Evolutionary conservation across 768 basidiomycete genomes (phyloP).

Genomic region (Podaxis sp.): DNA sequence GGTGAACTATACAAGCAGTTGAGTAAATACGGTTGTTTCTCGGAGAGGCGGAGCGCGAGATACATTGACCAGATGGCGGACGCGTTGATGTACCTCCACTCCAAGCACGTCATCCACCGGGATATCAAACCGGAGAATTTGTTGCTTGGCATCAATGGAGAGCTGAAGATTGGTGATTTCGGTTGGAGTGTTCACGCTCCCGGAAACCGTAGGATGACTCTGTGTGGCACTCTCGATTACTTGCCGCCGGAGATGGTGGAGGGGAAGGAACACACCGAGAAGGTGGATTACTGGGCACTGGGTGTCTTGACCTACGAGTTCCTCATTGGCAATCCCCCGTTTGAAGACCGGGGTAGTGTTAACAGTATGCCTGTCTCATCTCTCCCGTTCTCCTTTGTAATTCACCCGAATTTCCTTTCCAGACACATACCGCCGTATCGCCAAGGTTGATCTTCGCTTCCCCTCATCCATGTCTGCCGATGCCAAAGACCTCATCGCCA

Average conservation of each 20-base stretch:
- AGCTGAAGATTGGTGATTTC: constrained; percentile 97
- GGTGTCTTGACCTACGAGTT: constrained; percentile 98
- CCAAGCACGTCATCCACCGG: constrained; percentile 96
- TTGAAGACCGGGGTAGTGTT: constrained; percentile 80
- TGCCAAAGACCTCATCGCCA: constrained; percentile 60
- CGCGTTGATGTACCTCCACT: constrained; percentile 86
- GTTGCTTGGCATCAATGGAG: constrained; percentile 89
- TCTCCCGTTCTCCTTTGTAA: background rate
- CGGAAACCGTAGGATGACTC: constrained; percentile 79
- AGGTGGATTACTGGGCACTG: constrained; percentile 93
- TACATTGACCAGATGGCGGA: constrained; percentile 99
- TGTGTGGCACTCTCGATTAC: constrained; percentile 96
- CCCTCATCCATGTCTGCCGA: constrained; percentile 56
- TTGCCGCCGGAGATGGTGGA: constrained; percentile 99
- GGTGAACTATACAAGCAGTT: constrained; percentile 98
- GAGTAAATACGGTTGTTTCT: constrained; percentile 79
- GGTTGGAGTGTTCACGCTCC: constrained; percentile 99
- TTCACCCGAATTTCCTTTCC: constrained; percentile 2
- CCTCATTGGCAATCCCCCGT: constrained; percentile 71
- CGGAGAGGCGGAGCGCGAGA: constrained; percentile 80
- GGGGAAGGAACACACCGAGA: constrained; percentile 81
- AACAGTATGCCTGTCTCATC: constrained; percentile 47
- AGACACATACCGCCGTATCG: constrained; percentile 91
- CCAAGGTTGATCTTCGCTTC: constrained; percentile 76
- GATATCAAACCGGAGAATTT: constrained; percentile 99